Conservation (phyloP, 805 yeast species). For the Brettanomyces anomalus region DNA sequence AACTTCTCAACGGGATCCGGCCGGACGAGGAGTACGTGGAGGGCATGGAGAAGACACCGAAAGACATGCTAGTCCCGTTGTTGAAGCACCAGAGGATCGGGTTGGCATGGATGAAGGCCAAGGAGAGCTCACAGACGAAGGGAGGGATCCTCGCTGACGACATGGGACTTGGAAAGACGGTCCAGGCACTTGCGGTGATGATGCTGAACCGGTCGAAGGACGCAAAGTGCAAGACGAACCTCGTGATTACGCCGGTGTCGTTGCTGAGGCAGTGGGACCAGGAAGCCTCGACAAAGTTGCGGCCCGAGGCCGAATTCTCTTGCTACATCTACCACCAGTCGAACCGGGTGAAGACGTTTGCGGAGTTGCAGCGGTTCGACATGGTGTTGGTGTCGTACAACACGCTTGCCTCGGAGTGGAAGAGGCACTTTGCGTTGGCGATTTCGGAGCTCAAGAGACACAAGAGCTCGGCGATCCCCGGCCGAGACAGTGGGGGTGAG, state of each 20-base stretch:
- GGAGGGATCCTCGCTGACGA: constrained; percentile 77
- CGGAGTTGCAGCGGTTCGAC: constrained; percentile 48
- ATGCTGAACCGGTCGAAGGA: constrained; percentile 31
- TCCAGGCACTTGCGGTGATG: constrained; percentile 57
- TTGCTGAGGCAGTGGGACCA: constrained; percentile 78
- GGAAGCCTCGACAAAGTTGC: constrained; percentile 60
- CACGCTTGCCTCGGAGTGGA: constrained; percentile 69
- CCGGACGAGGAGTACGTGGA: constrained; percentile 41
- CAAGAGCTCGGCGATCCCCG: constrained; percentile 27
- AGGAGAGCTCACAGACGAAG: constrained; percentile 49
- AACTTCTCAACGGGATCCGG: constrained; percentile 31
- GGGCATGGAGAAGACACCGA: constrained; percentile 58
- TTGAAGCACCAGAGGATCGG: constrained; percentile 74
- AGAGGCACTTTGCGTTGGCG: constrained; percentile 45
- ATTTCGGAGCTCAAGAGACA: constrained; percentile 21
- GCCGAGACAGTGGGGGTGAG: constrained; percentile 24
- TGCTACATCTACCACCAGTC: constrained; percentile 55
- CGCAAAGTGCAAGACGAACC: constrained; percentile 39
- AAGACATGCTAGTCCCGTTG: constrained; percentile 38
- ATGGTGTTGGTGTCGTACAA: constrained; percentile 75
- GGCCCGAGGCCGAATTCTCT: constrained; percentile 31
- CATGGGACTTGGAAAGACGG: constrained; percentile 78
- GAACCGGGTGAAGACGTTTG: constrained; percentile 33
- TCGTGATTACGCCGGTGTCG: constrained; percentile 89
- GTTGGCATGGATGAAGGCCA: constrained; percentile 66